Evolutionary conservation across 352 stramenopile species (phyloP).

Genomic region (Phytophthora podocarpi): DNA sequence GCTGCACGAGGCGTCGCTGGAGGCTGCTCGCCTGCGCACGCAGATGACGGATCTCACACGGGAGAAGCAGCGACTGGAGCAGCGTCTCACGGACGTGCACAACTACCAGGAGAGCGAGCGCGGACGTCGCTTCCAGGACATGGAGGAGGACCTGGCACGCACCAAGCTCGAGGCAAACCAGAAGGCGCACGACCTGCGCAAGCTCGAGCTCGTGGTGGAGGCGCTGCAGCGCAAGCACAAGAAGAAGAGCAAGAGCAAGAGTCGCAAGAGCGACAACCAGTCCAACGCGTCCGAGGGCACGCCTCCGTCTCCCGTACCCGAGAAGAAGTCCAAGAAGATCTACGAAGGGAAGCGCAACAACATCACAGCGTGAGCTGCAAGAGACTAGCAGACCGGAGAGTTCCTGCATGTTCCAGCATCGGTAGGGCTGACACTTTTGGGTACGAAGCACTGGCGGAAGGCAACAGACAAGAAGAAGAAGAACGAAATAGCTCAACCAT

Average conservation of each 20-base stretch:
- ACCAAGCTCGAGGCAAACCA: constrained; percentile 60
- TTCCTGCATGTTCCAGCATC: too few species aligned
- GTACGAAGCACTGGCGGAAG: constrained; percentile 15
- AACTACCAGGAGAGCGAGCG: constrained; percentile 75
- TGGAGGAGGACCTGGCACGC: constrained; percentile 65
- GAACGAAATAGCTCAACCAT: too few species aligned
- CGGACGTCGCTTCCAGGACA: constrained; percentile 57
- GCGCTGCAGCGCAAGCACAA: constrained; percentile 44
- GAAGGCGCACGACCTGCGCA: constrained; percentile 49
- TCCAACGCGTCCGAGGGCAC: constrained; percentile 32
- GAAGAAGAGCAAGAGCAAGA: constrained; percentile 39
- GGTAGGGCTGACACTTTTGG: not conserved
- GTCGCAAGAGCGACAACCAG: constrained; percentile 33
- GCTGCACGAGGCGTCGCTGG: constrained; percentile 35
- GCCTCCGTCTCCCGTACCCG: constrained; percentile 21
- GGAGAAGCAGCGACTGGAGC: constrained; percentile 64
- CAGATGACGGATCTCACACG: constrained; percentile 49
- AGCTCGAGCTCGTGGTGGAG: constrained; percentile 53
- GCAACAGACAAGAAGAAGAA: not conserved
- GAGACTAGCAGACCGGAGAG: too few species aligned
- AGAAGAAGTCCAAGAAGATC: constrained; percentile 27
- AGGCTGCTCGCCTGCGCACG: constrained; percentile 33
- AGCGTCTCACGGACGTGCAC: constrained; percentile 68
- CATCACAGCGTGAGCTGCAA: constrained; percentile 9
- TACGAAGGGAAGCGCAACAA: constrained; percentile 24